Evolutionary conservation across 129 eudicot species (phyloP).

Genomic region (Kitagawia praeruptora): DNA sequence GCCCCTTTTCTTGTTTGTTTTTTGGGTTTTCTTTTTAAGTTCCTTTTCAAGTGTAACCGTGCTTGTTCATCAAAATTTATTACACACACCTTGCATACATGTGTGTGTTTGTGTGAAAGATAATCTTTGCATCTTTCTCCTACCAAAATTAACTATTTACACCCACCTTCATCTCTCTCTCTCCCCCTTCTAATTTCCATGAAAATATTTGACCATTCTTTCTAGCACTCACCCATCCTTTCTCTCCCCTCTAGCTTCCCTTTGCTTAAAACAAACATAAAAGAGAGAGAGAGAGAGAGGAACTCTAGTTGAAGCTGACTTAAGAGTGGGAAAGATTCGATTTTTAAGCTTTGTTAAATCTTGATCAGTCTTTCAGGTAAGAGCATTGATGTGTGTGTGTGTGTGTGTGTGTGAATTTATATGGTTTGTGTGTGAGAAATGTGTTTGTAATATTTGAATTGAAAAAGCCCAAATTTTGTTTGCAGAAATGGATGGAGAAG

Average conservation of each 20-base stretch:
- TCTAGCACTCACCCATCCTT: neutral
- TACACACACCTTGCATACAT: neutral
- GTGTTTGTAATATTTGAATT: neutral
- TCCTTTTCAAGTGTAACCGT: neutral
- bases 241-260: slow-evolving; percentile 23
- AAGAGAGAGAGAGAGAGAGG: slow-evolving; percentile 5
- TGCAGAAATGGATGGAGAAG: slow-evolving; percentile 7
- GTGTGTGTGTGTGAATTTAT: neutral
- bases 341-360: neutral
- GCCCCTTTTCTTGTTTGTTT: neutral
- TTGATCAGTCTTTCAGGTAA: neutral
- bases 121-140: neutral
- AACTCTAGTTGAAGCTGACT: neutral
- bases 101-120: neutral
- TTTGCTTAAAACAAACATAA: slow-evolving; percentile 21
- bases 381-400: slow-evolving; percentile 3
- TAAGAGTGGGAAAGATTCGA: neutral
- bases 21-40: neutral
- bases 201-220: slow-evolving; percentile 14
- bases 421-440: neutral
- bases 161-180: neutral
- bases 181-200: slow-evolving; percentile 14
- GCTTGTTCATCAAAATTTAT: neutral
- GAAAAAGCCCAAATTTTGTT: slow-evolving; percentile 11
- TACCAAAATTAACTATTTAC: neutral